Conservation (phyloP, 208 protist genomes). For the Trypanosoma conorhini region DNA sequence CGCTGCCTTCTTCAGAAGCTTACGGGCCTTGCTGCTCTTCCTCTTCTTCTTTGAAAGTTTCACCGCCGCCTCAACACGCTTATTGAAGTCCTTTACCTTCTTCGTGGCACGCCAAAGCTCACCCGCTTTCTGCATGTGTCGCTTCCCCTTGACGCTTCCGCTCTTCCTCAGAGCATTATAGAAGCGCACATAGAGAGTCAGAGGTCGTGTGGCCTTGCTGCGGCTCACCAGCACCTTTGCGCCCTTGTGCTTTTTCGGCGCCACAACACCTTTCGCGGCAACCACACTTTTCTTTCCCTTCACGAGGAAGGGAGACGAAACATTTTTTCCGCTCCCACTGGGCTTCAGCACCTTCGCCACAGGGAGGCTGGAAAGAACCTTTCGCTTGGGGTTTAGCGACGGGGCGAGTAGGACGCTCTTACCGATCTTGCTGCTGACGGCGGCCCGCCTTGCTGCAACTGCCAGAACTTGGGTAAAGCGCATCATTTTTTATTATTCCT, state of each 20-base stretch:
- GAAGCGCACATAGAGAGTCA: not conserved
- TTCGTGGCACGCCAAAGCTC: constrained; percentile 5
- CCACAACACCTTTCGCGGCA: not conserved
- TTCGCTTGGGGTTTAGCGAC: not conserved
- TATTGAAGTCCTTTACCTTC: not conserved
- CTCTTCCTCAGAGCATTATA: not conserved
- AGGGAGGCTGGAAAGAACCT: not conserved
- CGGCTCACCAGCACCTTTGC: not conserved
- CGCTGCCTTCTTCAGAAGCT: not conserved
- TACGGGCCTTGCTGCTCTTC: constrained; percentile 1
- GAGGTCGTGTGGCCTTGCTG: not conserved
- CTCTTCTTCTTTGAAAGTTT: not conserved
- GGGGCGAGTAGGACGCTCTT: not conserved
- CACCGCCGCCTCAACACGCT: constrained; percentile 2
- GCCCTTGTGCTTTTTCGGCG: not conserved
- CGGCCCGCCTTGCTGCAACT: not conserved
- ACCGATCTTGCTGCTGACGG: not conserved
- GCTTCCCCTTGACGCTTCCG: not conserved
- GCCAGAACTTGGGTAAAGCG: constrained; percentile 8
- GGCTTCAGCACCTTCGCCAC: not conserved
- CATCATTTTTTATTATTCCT: constrained; percentile 15
- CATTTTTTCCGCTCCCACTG: not conserved
- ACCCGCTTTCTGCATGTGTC: not conserved
- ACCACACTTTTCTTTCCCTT: not conserved
- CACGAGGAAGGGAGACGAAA: not conserved